A percentile compares a stretch with the other conserved stretches of the same genome.
Conservation (phyloP, 2,329 filamentous ascomycete genomes). For the Elsinoe arachidis region DNA sequence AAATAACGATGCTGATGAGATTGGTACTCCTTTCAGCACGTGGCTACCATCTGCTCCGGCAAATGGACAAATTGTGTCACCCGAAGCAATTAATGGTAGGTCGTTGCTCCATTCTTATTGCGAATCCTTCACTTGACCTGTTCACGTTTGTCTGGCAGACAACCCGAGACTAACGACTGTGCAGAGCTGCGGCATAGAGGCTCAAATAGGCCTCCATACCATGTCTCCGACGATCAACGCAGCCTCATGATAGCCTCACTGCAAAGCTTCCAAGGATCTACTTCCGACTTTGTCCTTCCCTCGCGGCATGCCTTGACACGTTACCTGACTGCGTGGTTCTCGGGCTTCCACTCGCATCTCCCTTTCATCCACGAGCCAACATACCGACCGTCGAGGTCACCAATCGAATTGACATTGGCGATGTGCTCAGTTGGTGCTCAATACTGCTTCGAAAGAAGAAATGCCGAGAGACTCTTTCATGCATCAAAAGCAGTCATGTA, state of each 20-base stretch:
- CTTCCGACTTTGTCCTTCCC: neutral
- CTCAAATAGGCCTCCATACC: neutral
- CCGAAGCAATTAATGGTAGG: neutral
- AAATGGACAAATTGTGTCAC: conserved; percentile 2
- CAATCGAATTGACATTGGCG: conserved; percentile 26
- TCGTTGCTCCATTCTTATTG: neutral
- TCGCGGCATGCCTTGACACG: neutral
- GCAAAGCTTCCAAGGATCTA: neutral
- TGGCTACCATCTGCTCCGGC: conserved; percentile 7
- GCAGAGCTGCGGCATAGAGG: neutral
- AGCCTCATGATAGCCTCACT: neutral
- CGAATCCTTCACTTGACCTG: neutral
- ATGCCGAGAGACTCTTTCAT: conserved; percentile 24
- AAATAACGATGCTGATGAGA: neutral
- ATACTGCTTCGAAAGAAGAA: conserved; percentile 27
- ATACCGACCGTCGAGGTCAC: conserved; percentile 25
- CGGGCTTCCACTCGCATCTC: conserved; percentile 26
- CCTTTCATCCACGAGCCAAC: conserved; percentile 29
- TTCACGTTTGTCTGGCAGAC: neutral
- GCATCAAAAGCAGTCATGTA: conserved; percentile 23
- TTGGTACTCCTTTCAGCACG: conserved; percentile 7
- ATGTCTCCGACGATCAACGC: neutral
- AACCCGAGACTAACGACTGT: neutral
- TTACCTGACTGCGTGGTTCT: conserved; percentile 7
- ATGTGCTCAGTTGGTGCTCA: conserved; percentile 29